A percentile compares a stretch with the other conserved stretches of the same genome.
phyloP scores from a whole-genome alignment of 1,284 basidiomycete species.

The Exsudoporus floridanus region DNA sequence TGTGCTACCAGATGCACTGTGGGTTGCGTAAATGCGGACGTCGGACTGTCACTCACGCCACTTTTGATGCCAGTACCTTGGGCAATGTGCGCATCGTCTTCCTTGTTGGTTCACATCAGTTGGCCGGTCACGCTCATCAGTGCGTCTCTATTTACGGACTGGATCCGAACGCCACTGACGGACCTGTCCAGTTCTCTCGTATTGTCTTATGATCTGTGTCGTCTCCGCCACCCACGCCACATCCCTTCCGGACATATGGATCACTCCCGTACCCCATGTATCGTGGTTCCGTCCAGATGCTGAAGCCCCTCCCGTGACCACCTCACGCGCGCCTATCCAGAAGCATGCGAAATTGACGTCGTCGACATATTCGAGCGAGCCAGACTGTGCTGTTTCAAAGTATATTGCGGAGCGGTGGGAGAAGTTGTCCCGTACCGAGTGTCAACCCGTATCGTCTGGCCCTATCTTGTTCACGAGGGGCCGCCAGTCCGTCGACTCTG shows the following conservation, averaged over 20 bases:
- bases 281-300: slow-evolving; percentile 52
- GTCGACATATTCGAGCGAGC: slow-evolving; percentile 10
- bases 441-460: slow-evolving; percentile 14
- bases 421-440: slow-evolving; percentile 23
- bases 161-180: slow-evolving; percentile 5
- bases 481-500: slow-evolving; percentile 22
- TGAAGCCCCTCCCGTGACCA: slow-evolving; percentile 5
- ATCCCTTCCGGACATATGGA: slow-evolving; percentile 50
- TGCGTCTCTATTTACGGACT: slow-evolving; percentile 35
- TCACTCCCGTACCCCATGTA: slow-evolving; percentile 46
- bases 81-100: slow-evolving; percentile 53
- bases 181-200: slow-evolving; percentile 45
- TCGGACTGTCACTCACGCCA: slow-evolving; percentile 1
- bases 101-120: slow-evolving; percentile 49
- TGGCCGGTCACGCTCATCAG: slow-evolving; percentile 56
- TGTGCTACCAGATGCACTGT: slow-evolving; percentile 42
- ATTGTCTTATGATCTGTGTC: slow-evolving; percentile 54
- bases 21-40: slow-evolving; percentile 16
- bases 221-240: slow-evolving; percentile 44
- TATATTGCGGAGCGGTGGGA: slow-evolving; percentile 36
- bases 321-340: slow-evolving; percentile 3
- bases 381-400: slow-evolving; percentile 27
- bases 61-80: slow-evolving; percentile 35
- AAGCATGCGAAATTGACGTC: slow-evolving; percentile 11
- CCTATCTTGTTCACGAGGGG: slow-evolving; percentile 20